Evolutionary conservation across 2,329 filamentous ascomycete genomes (phyloP).

Genomic region (Microcera coccophila): DNA sequence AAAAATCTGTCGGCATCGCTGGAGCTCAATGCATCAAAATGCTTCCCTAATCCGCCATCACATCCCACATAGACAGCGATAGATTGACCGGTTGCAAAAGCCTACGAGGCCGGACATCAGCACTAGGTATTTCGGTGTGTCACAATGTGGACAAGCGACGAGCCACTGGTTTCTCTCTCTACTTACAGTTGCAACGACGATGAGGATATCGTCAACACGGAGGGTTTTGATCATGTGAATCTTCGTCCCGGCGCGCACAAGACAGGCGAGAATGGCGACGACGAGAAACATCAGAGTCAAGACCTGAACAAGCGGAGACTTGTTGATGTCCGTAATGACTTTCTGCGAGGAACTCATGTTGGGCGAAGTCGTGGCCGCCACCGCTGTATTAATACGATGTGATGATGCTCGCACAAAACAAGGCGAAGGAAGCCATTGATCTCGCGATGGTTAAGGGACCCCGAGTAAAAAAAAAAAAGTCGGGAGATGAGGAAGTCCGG

Average conservation of each 20-base stretch:
- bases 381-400: background rate
- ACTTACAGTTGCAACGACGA: conserved; percentile 25
- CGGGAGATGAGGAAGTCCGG: background rate
- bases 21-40: conserved; percentile 11
- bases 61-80: conserved; percentile 16
- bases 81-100: conserved; percentile 22
- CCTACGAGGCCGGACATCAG: conserved; percentile 9
- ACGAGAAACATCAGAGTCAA: conserved; percentile 29
- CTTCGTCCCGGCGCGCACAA: conserved; percentile 26
- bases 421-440: background rate
- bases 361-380: background rate
- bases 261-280: conserved; percentile 23
- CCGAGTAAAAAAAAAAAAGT: background rate
- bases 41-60: conserved; percentile 23
- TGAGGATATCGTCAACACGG: conserved; percentile 24
- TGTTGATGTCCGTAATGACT: conserved; percentile 28
- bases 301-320: conserved; percentile 29
- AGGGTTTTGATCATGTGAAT: conserved; percentile 28
- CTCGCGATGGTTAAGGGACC: background rate
- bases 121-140: background rate
- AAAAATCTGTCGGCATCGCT: conserved; percentile 18
- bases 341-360: conserved; percentile 22
- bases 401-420: background rate
- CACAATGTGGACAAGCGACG: background rate
- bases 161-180: background rate